phyloP scores from a whole-genome alignment of 208 protist species.

The Crithidia thermophila region DNA sequence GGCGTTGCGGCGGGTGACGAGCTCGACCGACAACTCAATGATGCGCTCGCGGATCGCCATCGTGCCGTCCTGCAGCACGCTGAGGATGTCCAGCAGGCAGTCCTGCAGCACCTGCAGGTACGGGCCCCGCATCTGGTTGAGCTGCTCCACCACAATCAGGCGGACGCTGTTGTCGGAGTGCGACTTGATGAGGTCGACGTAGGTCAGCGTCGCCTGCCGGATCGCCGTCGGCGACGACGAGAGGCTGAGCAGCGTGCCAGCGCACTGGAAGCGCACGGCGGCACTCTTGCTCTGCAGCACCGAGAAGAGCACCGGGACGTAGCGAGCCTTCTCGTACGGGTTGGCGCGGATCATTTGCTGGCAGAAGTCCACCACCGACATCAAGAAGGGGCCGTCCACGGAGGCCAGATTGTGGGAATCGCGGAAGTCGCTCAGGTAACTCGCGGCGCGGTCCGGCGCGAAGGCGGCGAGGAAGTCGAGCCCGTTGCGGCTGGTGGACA shows the following conservation, averaged over 20 bases:
- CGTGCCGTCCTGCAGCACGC: slow-evolving; percentile 88
- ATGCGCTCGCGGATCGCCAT: slow-evolving; percentile 96
- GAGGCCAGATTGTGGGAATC: slow-evolving; percentile 73
- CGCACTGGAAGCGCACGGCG: slow-evolving; percentile 97
- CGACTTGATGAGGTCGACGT: slow-evolving; percentile 93
- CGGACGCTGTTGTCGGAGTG: slow-evolving; percentile 99
- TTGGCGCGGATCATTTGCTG: slow-evolving; percentile 81
- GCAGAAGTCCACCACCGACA: slow-evolving; percentile 89
- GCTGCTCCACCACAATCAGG: slow-evolving; percentile 96
- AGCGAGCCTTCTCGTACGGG: slow-evolving; percentile 91
- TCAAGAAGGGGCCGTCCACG: slow-evolving; percentile 94
- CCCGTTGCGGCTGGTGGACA: slow-evolving; percentile 96
- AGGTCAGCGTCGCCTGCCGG: slow-evolving; percentile 88
- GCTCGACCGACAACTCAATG: slow-evolving; percentile 92
- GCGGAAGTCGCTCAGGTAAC: slow-evolving; percentile 91
- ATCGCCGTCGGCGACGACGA: slow-evolving; percentile 97
- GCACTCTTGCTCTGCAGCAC: slow-evolving; percentile 94
- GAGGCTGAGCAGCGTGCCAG: slow-evolving; percentile 94
- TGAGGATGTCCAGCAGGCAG: slow-evolving; percentile 96
- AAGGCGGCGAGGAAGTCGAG: slow-evolving; percentile 98
- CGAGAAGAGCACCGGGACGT: slow-evolving; percentile 95
- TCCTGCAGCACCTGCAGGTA: slow-evolving; percentile 93
- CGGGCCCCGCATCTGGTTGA: slow-evolving; percentile 90
- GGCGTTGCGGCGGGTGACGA: slow-evolving; percentile 94
- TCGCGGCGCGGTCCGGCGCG: slow-evolving; percentile 93